Evolutionary conservation across 352 stramenopile species (phyloP), one percentile per base, ranked within the genome.

Genomic region (Hyaloperonospora arabidopsidis): DNA sequence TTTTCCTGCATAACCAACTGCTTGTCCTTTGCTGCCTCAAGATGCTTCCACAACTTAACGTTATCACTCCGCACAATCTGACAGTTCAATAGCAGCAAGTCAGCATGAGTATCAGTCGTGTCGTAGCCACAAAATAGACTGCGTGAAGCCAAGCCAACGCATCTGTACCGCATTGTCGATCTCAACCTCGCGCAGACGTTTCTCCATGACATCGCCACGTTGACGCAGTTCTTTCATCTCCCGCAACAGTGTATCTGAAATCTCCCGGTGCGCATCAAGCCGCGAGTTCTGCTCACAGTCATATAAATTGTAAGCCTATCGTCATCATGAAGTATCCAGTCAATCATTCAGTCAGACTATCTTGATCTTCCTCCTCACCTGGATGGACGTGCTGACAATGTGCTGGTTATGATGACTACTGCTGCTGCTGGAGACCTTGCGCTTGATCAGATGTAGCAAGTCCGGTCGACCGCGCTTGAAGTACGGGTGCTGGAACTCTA

Each of bases 401-500:
- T 76, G 69, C 29, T 73, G 65, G 45, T 77, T 68, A 19, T 78
- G 60, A 21, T 74, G 70, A 54, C 44, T 77, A 22, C 61, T 63
- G n/a, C 60, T 84, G 23, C 63, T 61, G 15, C 59, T 84, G 44
- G 79, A 90, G 0, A 93, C 79, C 50, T 95, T 95, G 47, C 87
- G 83, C 52, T 93, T 93, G 52, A 96, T 96, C 19, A 88, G 71
- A 49, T 86, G 79, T 23, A 96, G 67, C 45, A 96, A 57, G 51
- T 96, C 84, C 0, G 80, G 84, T 7, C 84, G 74, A 21, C 87
- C 85, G 35, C 85, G 76, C 59, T 93, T 89, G 54, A 97, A 97
- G 68, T 91, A 89, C 49, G 84, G 83, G 55, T 97, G 90, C 67
- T 89, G 84, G 68, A 97, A 97, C 70, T 97, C 89, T n/a, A 93